Base-by-base conservation (phyloP, 768 basidiomycete genomes). In the Psilocybe subaeruginosa region DNA sequence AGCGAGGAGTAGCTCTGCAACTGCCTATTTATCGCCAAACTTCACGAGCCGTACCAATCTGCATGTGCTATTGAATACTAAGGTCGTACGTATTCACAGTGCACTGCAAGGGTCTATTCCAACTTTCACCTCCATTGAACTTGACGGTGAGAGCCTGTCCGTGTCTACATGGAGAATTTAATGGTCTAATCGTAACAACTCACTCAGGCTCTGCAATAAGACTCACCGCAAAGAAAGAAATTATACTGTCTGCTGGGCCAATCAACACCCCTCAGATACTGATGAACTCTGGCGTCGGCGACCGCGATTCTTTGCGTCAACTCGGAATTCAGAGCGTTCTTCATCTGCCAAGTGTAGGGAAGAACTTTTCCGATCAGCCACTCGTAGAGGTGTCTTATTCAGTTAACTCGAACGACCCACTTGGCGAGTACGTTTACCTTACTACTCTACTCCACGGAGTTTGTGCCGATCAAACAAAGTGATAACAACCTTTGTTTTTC, bases 221-320 rank as follows among this genome's bases (percentile, higher is more conserved):
- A 35, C 17, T 70, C 2, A 70, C 60, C 1, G 87, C 85, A 0
- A 70, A 66, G 61, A 84, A 82, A 62, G 87, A 89, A 64, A 74
- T 89, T 57, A 77, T 89, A 12, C 64, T 89, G 8, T 69, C 71
- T 2, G 75, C 74, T 14, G 79, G 79, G 6, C 45, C 75, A 1
- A 66, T 78, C 49, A 74, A 73, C 11, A 77, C 78, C 4, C 74
- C 78, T 0, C 71, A 74, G 4, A 70, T 78, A 41, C 68, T 78
- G 2, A 58, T 76, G 54, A 70, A 74, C 37, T 77, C 74, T 8
- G 77, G 77, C 43, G 74, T 80, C 30, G 77, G 78, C 11, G 64
- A 67, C 37, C 55, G 53, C 11, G 48, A 53, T 39, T 65, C 65
- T 8, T 69, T 77, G 5, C 54, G 27, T 3, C 49, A 49, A 7